phyloP scores from a whole-genome alignment of 164 flowering plant genomes.

The Stephania cephalantha region DNA sequence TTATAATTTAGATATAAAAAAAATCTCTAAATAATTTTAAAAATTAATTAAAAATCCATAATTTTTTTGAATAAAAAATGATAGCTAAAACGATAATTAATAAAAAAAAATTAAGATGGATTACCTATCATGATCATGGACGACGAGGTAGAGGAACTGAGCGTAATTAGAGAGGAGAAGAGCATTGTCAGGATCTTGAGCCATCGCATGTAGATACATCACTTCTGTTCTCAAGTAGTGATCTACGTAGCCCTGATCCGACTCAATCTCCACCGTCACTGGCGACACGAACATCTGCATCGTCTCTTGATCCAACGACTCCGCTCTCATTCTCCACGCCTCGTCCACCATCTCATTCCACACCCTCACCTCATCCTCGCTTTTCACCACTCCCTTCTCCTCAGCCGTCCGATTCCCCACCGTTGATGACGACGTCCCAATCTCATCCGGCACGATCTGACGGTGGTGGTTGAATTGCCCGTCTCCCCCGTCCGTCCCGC shows the following conservation, averaged over 20 bases:
- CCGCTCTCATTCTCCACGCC: slow-evolving; percentile 41
- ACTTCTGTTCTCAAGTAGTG: slow-evolving; percentile 51
- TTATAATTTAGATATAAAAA: too few species aligned
- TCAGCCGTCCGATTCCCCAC: slow-evolving; percentile 16
- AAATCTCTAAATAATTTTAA: too few species aligned
- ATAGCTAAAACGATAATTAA: neutral
- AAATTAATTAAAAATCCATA: too few species aligned
- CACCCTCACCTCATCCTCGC: slow-evolving; percentile 33
- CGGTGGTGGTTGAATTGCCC: slow-evolving; percentile 36
- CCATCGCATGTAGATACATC: slow-evolving; percentile 46
- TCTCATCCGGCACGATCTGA: slow-evolving; percentile 39
- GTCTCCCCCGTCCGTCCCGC: slow-evolving; percentile 66
- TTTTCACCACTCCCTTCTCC: neutral
- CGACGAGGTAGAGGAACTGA: slow-evolving; percentile 78
- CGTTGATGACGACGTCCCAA: slow-evolving; percentile 22
- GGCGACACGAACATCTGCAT: slow-evolving; percentile 58
- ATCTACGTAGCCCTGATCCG: slow-evolving; percentile 36
- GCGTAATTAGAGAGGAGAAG: slow-evolving; percentile 81
- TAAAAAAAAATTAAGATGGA: neutral
- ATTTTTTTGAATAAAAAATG: too few species aligned
- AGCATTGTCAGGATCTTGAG: slow-evolving; percentile 58
- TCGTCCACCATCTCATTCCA: slow-evolving; percentile 71
- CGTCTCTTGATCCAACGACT: slow-evolving; percentile 46
- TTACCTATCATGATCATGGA: slow-evolving; percentile 81
- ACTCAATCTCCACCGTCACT: slow-evolving; percentile 41